phyloP scores from a whole-genome alignment of 139 green algal species.

The Pseudopediastrum boryanum region DNA sequence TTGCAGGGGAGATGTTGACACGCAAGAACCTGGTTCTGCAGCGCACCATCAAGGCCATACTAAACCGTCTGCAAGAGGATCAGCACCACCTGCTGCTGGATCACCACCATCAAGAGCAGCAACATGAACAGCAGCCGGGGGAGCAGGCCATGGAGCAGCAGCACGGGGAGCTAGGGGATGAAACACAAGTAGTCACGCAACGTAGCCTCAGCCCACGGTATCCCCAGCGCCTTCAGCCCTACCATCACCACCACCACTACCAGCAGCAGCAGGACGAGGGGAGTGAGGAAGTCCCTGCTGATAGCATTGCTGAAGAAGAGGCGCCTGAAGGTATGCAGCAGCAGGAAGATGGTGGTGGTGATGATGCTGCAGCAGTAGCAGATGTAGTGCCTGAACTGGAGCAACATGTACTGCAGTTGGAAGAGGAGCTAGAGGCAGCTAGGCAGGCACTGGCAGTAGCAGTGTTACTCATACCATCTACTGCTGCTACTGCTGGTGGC shows the following conservation, averaged over 20 bases:
- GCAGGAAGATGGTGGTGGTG: not conserved
- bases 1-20: conserved; percentile 29
- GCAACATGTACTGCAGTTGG: not conserved
- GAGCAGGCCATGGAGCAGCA: not conserved
- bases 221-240: not conserved
- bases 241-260: not conserved
- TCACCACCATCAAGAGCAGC: not conserved
- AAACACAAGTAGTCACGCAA: not conserved
- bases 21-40: conserved; percentile 62
- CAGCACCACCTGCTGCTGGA: not conserved
- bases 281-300: too few species aligned
- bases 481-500: not conserved
- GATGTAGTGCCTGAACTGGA: conserved; percentile 11
- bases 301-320: too few species aligned
- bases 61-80: conserved; percentile 37
- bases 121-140: conserved; percentile 14
- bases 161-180: conserved; percentile 15
- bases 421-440: conserved; percentile 19
- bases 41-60: conserved; percentile 66
- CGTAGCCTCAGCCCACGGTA: not conserved
- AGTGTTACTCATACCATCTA: not conserved
- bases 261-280: not conserved
- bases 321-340: not conserved
- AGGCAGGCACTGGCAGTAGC: conserved; percentile 22
- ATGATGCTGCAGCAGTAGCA: not conserved